Percentiles rank a stretch among this genome's conserved stretches.
These are phyloP conservation scores for Zostera marina DNA, from an alignment of 116 monocot species.

Conservation along the genomic window DNA sequence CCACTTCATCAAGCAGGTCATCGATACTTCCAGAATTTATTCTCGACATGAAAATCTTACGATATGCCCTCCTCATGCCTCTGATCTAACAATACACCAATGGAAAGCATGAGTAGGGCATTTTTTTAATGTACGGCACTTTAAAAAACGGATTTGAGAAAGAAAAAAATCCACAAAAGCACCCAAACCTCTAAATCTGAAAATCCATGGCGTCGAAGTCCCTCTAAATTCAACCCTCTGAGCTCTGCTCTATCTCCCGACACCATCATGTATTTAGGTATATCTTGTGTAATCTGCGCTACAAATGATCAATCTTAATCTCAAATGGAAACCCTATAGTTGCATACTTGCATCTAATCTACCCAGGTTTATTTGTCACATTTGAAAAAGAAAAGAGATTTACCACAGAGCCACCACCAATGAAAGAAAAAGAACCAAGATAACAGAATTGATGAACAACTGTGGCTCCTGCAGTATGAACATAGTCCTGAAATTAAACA, in stretches of 20 bases:
- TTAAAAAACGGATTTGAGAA: neutral
- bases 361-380: neutral
- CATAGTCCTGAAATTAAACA: conserved; percentile 32
- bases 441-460: conserved; percentile 94
- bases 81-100: conserved; percentile 24
- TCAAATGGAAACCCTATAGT: too few species aligned
- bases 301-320: neutral
- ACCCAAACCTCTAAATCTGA: conserved; percentile 41
- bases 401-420: conserved; percentile 92
- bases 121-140: neutral
- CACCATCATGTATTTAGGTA: conserved; percentile 88
- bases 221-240: conserved; percentile 81
- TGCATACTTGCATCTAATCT: neutral
- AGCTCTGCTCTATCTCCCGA: conserved; percentile 88
- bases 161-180: neutral
- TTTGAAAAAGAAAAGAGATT: conserved; percentile 4
- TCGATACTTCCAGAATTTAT: conserved; percentile 19
- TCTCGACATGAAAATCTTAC: conserved; percentile 40
- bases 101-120: neutral
- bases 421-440: conserved; percentile 73
- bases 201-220: conserved; percentile 70
- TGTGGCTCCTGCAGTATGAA: conserved; percentile 68
- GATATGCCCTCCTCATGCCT: conserved; percentile 54
- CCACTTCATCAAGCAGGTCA: conserved; percentile 51
- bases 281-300: conserved; percentile 75